A percentile compares a stretch with the other conserved stretches of the same genome.
Evolutionary conservation across 2,329 filamentous ascomycete genomes (phyloP).

Genomic region (Fusarium succisae): DNA sequence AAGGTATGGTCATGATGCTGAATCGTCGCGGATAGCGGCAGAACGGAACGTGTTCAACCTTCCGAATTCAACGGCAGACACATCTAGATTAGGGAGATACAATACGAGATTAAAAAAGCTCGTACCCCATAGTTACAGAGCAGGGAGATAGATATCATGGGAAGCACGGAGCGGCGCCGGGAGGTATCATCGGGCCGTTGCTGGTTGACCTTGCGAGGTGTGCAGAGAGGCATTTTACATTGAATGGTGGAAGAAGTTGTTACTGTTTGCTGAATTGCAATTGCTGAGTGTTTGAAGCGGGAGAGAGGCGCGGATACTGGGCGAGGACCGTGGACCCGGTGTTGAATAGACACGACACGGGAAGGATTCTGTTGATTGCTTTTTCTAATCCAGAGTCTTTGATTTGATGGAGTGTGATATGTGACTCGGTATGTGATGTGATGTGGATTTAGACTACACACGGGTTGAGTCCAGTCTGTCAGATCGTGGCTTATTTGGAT

Average conservation of each 20-base stretch:
- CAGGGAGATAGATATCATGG: background rate
- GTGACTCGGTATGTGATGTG: background rate
- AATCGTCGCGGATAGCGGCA: background rate
- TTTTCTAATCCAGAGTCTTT: background rate
- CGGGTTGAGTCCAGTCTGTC: background rate
- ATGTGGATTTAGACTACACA: background rate
- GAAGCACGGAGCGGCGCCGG: background rate
- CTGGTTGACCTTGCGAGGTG: background rate
- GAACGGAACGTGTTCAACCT: constrained; percentile 1
- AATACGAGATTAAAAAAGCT: background rate
- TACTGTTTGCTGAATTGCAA: background rate
- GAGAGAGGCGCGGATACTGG: background rate
- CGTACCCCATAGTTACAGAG: background rate
- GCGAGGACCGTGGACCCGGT: background rate
- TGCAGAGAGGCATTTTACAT: background rate
- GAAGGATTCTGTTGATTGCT: background rate
- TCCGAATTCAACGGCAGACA: background rate
- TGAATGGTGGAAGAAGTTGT: background rate
- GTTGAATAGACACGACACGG: background rate
- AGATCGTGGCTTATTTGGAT: background rate
- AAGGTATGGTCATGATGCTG: background rate
- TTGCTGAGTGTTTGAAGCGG: background rate
- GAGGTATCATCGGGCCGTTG: background rate
- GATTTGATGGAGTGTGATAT: background rate
- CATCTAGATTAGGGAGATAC: background rate